Base-by-base conservation (phyloP, 306 rosid species). In the Prunus fruticosa region DNA sequence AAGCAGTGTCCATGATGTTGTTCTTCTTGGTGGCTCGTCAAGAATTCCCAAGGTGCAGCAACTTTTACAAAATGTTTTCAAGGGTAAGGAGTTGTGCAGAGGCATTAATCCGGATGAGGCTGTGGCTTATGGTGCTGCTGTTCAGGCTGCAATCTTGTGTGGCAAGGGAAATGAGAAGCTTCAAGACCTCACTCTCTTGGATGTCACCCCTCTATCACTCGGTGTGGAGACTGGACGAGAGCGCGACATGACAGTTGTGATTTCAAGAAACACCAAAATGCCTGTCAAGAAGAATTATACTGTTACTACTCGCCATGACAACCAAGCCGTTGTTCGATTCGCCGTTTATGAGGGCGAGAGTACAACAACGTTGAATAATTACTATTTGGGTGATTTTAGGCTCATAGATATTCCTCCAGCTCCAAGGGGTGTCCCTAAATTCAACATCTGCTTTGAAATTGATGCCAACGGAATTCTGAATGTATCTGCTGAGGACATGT, bases 11-110 rank as follows among this genome's bases (percentile, higher is more conserved):
- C 43, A 38, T 38, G 43, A 38, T 38, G 43, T 38, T 38, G 72
- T 67, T 67, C 72, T 67, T 45, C 57, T 23, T 6, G 72, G 72
- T 45, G 72, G 72, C 11, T 67, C 72, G 1, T 67, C 72, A 2
- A 67, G 72, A 14, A 47, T 47, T 47, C 51, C 51, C 12, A 47
- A 47, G 15, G 51, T 47, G 51, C 51, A 47, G 51, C 51, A 47
- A 13, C 51, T 47, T 10, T 11, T 47, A 47, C 51, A 47, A 47
- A 47, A 11, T 47, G 16, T 47, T 10, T 47, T 47, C 51, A 47
- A 47, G 51, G 51, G 43, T 38, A 38, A 38, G 43, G 43, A 38
- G 43, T 0, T 6, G 43, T 38, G 43, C 43, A 38, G 43, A 13
- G 51, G 51, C 12, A 47, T 47, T 13, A 47, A 47, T 11, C 51